Percentiles rank a stretch among this genome's conserved stretches.
Evolutionary conservation across 163 green algal species (phyloP).

Genomic region (Scenedesmus sp.): DNA sequence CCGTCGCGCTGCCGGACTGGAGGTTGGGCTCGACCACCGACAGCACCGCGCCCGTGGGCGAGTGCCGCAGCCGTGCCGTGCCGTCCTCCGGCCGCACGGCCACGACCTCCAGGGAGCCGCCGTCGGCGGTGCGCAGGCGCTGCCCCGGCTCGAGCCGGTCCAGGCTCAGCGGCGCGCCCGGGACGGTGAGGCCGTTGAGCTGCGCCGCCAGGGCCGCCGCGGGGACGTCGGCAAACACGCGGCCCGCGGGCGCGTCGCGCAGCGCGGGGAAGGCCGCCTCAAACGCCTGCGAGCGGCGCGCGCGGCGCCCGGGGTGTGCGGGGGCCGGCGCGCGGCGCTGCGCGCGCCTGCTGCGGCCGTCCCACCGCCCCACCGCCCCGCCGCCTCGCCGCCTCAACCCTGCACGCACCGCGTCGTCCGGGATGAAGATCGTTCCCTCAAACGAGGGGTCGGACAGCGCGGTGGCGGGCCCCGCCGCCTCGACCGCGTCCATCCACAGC

Average conservation of each 20-base stretch:
- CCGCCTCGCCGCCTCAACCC: no score
- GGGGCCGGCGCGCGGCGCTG: no score
- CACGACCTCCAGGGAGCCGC: not conserved
- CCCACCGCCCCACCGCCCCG: no score
- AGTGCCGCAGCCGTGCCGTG: constrained; percentile 12
- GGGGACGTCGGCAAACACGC: not conserved
- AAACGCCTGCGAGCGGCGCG: constrained; percentile 11
- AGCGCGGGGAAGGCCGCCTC: constrained; percentile 7
- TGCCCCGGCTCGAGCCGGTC: not conserved
- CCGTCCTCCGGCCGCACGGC: not conserved
- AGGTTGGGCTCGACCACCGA: constrained; percentile 9
- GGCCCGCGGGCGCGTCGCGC: not conserved
- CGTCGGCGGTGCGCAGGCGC: constrained; percentile 11
- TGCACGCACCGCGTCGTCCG: not conserved
- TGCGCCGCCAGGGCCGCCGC: not conserved
- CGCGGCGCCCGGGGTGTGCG: not conserved
- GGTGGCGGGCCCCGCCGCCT: constrained; percentile 6
- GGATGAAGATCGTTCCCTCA: constrained; percentile 32
- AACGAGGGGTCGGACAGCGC: constrained; percentile 28
- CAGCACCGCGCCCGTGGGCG: not conserved
- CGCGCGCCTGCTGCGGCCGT: no score
- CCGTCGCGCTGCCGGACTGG: constrained; percentile 10
- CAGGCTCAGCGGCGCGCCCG: not conserved
- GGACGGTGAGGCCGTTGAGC: constrained; percentile 37
- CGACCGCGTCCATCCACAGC: constrained; percentile 31